Evolutionary conservation across 257 asterid genomes (phyloP), one percentile per base, ranked within the genome.

Genomic region (Solanum bukasovii): DNA sequence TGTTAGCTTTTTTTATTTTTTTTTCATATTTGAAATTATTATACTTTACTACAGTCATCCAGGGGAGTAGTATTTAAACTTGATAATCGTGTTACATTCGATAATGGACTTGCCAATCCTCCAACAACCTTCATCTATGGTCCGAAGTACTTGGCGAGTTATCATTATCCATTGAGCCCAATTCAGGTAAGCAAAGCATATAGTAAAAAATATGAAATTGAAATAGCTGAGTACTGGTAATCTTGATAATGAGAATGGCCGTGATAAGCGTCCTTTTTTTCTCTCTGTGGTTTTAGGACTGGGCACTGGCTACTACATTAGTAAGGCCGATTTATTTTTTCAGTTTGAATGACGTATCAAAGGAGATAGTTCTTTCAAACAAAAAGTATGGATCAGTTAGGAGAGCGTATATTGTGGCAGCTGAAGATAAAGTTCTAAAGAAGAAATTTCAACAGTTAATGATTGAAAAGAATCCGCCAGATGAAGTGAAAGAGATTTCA

Each of bases 401-500:
- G 13, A 87, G 93, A 8, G 92, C 89, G 16, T 90, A 83, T 18
- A 34, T 92, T 68, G 84, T 90, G 6, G 61, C 88, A 10, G 70
- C 63, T n/a, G 83, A 87, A 84, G 94, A 92, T 84, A 90, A 86
- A 84, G 20, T 40, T 35, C 25, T 21, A 13, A 82, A n/a, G 3
- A 88, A 85, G 84, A 79, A 89, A 6, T 85, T 87, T 4, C 92
- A 90, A 23, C 78, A 46, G 79, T 89, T 92, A 90, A 88, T 92
- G 91, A 87, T 89, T 31, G 7, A 77, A 70, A 78, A 86, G 5
- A 92, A 91, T 59, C 92, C 92, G 11, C 94, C 93, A 1, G 44
- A 88, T 84, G 88, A 92, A 90, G 93, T 90, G 34, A 38, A 18
- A 68, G 87, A 87, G 63, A 73, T 92, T 13, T 59, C 5, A 38